phyloP scores from a whole-genome alignment of 768 basidiomycete species.

The Suillus weaverae region DNA sequence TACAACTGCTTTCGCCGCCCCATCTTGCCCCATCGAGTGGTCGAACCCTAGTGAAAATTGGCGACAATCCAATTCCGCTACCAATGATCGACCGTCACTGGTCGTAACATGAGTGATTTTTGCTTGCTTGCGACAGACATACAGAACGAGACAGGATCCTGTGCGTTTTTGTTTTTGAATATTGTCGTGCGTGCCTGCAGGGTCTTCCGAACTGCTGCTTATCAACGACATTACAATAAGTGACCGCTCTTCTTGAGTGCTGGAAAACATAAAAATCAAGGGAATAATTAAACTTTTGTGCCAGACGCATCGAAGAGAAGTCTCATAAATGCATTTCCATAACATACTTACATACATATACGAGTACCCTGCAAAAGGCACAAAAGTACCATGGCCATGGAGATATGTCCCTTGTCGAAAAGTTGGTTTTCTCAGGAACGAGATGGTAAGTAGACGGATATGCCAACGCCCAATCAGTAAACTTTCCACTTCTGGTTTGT shows the following conservation, averaged over 20 bases:
- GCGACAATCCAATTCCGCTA: not conserved
- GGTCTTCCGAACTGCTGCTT: not conserved
- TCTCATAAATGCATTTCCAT: not conserved
- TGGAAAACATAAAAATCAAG: not conserved
- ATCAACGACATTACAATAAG: not conserved
- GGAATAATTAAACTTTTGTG: not conserved
- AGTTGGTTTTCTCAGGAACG: not conserved
- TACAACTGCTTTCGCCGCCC: not conserved
- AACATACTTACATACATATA: not conserved
- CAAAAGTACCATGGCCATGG: not conserved
- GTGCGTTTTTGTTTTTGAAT: not conserved
- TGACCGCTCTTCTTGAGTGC: not conserved
- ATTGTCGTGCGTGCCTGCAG: not conserved
- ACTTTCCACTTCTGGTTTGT: not conserved
- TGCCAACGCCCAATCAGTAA: not conserved
- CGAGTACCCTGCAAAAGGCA: not conserved
- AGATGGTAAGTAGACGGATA: not conserved
- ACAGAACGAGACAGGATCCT: not conserved
- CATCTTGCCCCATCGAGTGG: not conserved
- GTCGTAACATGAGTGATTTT: not conserved
- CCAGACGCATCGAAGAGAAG: not conserved
- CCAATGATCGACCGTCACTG: not conserved
- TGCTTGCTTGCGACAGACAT: not conserved
- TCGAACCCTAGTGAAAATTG: not conserved
- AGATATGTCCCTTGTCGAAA: slow-evolving; percentile 1